phyloP scores from a whole-genome alignment of 768 basidiomycete genomes.

The Boletellus emodensis region DNA sequence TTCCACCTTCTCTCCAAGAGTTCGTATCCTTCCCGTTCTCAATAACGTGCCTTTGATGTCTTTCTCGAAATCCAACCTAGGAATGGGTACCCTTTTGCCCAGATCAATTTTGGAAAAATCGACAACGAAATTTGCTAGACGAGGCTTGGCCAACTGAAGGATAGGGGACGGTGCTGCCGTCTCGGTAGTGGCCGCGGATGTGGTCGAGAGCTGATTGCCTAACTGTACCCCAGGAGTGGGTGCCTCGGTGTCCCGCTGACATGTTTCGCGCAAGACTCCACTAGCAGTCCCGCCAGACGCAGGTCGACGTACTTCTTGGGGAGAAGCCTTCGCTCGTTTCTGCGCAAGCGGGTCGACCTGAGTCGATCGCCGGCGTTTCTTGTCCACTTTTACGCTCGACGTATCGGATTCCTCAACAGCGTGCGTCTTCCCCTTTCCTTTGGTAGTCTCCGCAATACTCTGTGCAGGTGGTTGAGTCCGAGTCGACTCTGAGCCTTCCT shows the following conservation, averaged over 20 bases:
- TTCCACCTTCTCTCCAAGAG: slow-evolving; percentile 11
- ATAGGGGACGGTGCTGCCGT: neutral
- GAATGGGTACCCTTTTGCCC: slow-evolving; percentile 2
- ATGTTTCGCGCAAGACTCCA: neutral
- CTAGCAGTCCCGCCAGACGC: neutral
- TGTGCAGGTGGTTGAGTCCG: neutral
- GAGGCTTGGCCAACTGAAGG: slow-evolving; percentile 8
- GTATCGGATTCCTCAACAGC: slow-evolving; percentile 4
- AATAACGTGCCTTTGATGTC: slow-evolving; percentile 11
- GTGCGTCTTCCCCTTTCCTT: slow-evolving; percentile 17
- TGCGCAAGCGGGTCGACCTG: slow-evolving; percentile 4
- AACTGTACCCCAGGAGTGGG: neutral
- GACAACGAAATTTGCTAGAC: slow-evolving; percentile 20
- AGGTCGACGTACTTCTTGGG: neutral
- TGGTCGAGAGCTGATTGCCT: neutral
- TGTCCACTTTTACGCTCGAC: neutral
- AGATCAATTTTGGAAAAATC: slow-evolving; percentile 14
- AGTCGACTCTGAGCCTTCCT: neutral
- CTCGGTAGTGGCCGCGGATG: neutral
- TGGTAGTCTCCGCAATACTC: slow-evolving; percentile 11
- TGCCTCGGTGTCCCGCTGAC: neutral
- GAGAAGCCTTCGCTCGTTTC: slow-evolving; percentile 15
- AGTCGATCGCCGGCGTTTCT: slow-evolving; percentile 15
- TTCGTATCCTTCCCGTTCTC: slow-evolving; percentile 29
- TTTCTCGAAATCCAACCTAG: slow-evolving; percentile 7